These are phyloP conservation scores for Emergomyces africanus DNA, from an alignment of 2,329 filamentous ascomycete genomes.

Conservation along the genomic window DNA sequence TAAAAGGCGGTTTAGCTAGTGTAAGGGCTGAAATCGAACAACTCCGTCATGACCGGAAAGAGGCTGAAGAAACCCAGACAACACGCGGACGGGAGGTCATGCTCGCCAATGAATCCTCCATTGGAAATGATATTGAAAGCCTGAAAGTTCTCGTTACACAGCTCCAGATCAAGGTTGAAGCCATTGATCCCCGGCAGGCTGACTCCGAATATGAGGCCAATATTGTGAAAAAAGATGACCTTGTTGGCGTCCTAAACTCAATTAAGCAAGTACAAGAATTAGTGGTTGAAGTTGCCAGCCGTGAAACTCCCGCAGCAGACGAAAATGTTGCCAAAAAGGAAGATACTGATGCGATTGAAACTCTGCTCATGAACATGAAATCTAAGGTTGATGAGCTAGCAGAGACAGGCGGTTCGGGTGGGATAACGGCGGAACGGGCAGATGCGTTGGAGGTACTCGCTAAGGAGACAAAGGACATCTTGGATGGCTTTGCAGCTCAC, in stretches of 20 bases:
- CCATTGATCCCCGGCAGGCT: slow-evolving; percentile 47
- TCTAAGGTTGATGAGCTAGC: slow-evolving; percentile 70
- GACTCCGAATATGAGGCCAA: slow-evolving; percentile 26
- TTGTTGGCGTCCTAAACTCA: slow-evolving; percentile 34
- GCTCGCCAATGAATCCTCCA: slow-evolving; percentile 41
- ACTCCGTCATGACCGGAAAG: slow-evolving; percentile 47
- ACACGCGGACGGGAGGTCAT: slow-evolving; percentile 44
- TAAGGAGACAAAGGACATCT: slow-evolving; percentile 59
- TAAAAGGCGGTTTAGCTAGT: slow-evolving; percentile 67
- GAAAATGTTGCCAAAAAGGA: slow-evolving; percentile 57
- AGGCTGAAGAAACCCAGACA: slow-evolving; percentile 38
- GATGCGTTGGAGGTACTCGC: slow-evolving; percentile 54
- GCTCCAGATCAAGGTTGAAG: slow-evolving; percentile 71
- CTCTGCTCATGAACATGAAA: slow-evolving; percentile 79
- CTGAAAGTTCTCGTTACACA: slow-evolving; percentile 74
- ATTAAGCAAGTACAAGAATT: slow-evolving; percentile 44
- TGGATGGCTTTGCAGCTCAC: slow-evolving; percentile 53
- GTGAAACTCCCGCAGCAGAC: slow-evolving; percentile 10
- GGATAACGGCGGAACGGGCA: slow-evolving; percentile 50
- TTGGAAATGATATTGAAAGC: slow-evolving; percentile 65
- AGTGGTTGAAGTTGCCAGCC: slow-evolving; percentile 36
- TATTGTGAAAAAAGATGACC: slow-evolving; percentile 33
- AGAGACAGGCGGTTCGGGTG: slow-evolving; percentile 47
- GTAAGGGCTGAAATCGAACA: slow-evolving; percentile 67
- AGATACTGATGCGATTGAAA: slow-evolving; percentile 83